Evolutionary conservation across 2,329 filamentous ascomycete genomes (phyloP).

Genomic region (Fusarium sp.): DNA sequence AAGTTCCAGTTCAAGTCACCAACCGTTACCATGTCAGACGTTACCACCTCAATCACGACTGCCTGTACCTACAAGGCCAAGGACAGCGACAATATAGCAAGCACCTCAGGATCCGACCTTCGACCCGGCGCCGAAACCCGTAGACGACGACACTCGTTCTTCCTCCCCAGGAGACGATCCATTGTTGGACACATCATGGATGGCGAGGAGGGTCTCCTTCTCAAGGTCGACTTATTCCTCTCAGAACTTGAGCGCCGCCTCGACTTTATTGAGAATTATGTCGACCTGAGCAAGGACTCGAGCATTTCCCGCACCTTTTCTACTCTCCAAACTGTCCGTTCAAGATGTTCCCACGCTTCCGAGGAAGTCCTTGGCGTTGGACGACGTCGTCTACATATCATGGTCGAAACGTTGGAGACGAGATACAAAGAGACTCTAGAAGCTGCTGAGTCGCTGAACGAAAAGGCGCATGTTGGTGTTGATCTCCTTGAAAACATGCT

Average conservation of each 20-base stretch:
- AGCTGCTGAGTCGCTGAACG: conserved; percentile 87
- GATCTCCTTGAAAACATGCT: conserved; percentile 88
- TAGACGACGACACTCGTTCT: conserved; percentile 68
- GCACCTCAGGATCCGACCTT: conserved; percentile 57
- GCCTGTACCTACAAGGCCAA: conserved; percentile 52
- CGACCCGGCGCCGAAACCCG: conserved; percentile 48
- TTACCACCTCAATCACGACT: conserved; percentile 56
- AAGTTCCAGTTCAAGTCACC: conserved; percentile 10
- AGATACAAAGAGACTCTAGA: conserved; percentile 88
- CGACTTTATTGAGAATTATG: conserved; percentile 89
- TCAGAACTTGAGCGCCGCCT: conserved; percentile 87
- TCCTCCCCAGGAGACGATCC: conserved; percentile 68
- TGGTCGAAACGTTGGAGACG: conserved; percentile 91
- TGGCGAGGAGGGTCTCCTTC: conserved; percentile 70
- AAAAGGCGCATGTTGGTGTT: conserved; percentile 90
- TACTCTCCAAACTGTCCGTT: conserved; percentile 86
- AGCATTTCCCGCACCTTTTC: conserved; percentile 87
- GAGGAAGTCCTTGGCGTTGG: conserved; percentile 91
- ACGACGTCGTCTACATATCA: conserved; percentile 82
- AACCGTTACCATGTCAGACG: conserved; percentile 52
- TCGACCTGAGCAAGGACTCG: conserved; percentile 84
- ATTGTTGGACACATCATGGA: conserved; percentile 72
- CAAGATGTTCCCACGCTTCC: conserved; percentile 89
- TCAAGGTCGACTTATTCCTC: conserved; percentile 83
- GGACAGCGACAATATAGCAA: conserved; percentile 54